Evolutionary conservation across 345 rosid genomes (phyloP).

Genomic region (thale cress (Arabidopsis thaliana)): TAIR10.1 NC_003075.7:9152501-9153000

Average conservation of each 20-base stretch:
- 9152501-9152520: neutral
- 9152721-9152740: conserved; percentile 71
- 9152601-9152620: conserved; percentile 78
- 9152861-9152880: conserved; percentile 68
- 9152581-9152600: conserved; percentile 85
- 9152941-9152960: neutral
- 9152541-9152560: neutral
- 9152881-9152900: neutral
- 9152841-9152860: conserved; percentile 79
- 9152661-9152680: conserved; percentile 89
- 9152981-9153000: conserved; percentile 62
- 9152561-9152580: conserved; percentile 66
- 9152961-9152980: neutral
- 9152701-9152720: conserved; percentile 52
- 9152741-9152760: conserved; percentile 74
- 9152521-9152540: neutral
- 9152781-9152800: conserved; percentile 82
- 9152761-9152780: conserved; percentile 90
- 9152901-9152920: neutral
- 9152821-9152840: conserved; percentile 87
- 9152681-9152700: conserved; percentile 75
- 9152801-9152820: conserved; percentile 95
- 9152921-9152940: neutral
- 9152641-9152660: conserved; percentile 94
- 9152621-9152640: conserved; percentile 96